phyloP scores from a whole-genome alignment of 495 filamentous ascomycete genomes.

The Thozetella sp. region DNA sequence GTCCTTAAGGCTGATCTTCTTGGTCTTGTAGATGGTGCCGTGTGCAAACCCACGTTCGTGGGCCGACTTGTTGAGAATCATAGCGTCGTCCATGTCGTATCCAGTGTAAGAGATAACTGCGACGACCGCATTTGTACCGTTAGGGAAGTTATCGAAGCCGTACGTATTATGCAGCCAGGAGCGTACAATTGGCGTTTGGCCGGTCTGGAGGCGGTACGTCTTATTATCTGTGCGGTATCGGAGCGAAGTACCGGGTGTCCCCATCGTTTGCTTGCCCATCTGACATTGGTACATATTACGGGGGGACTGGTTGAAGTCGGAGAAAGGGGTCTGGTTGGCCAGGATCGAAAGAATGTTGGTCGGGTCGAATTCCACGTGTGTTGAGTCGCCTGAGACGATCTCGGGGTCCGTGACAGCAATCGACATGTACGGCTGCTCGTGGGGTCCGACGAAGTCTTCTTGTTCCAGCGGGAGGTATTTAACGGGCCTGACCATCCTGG shows the following conservation, averaged over 20 bases:
- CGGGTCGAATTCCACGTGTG: slow-evolving; percentile 92
- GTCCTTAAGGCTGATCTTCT: slow-evolving; percentile 80
- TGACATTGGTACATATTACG: slow-evolving; percentile 99
- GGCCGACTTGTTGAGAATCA: slow-evolving; percentile 98
- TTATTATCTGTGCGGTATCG: slow-evolving; percentile 96
- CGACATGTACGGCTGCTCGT: slow-evolving; percentile 98
- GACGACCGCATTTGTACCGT: slow-evolving; percentile 95
- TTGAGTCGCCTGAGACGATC: slow-evolving; percentile 81
- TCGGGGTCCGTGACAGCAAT: slow-evolving; percentile 87
- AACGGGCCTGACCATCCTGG: slow-evolving; percentile 88
- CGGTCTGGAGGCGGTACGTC: slow-evolving; percentile 90
- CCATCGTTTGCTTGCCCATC: slow-evolving; percentile 99
- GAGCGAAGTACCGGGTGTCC: slow-evolving; percentile 87
- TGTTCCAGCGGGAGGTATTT: slow-evolving; percentile 87
- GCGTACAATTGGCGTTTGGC: slow-evolving; percentile 92
- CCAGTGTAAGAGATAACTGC: slow-evolving; percentile 98
- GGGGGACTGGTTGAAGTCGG: slow-evolving; percentile 97
- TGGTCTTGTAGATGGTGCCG: slow-evolving; percentile 97
- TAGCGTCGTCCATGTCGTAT: slow-evolving; percentile 99
- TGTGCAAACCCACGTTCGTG: slow-evolving; percentile 97
- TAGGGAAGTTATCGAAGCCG: slow-evolving; percentile 97
- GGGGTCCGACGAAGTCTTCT: slow-evolving; percentile 85
- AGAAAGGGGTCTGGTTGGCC: slow-evolving; percentile 98
- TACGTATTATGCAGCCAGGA: slow-evolving; percentile 93
- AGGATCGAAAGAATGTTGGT: slow-evolving; percentile 98